phyloP scores from a whole-genome alignment of 169 alveolate species.

The Plasmodium ovale region DNA sequence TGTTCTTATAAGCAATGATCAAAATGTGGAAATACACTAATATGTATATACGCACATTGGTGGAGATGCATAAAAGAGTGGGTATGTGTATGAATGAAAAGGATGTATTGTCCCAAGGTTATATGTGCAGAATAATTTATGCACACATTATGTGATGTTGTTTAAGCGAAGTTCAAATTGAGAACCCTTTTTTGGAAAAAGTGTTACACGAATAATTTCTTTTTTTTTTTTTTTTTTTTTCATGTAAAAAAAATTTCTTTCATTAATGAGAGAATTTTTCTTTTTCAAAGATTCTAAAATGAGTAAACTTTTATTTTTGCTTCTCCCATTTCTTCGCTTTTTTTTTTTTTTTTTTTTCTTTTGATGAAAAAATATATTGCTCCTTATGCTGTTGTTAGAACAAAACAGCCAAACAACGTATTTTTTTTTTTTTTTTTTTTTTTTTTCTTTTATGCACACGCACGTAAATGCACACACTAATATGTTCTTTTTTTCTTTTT shows the following conservation, averaged over 20 bases:
- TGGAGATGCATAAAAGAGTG: too few species aligned
- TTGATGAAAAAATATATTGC: not conserved
- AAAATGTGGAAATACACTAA: too few species aligned
- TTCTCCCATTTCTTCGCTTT: not conserved
- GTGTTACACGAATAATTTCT: not conserved
- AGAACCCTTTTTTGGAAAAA: slow-evolving; percentile 25
- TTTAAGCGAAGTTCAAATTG: not conserved
- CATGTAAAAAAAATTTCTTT: too few species aligned
- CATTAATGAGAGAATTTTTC: not conserved
- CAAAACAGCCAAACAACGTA: slow-evolving; percentile 29
- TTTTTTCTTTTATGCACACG: not conserved
- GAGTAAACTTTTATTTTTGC: not conserved
- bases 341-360: slow-evolving; percentile 18
- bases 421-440: slow-evolving; percentile 16
- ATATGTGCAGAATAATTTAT: slow-evolving; percentile 5
- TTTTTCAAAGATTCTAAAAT: not conserved
- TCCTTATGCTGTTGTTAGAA: slow-evolving; percentile 21
- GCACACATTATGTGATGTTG: not conserved
- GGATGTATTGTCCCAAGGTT: too few species aligned
- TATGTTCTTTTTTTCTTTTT: not conserved
- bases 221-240: not conserved
- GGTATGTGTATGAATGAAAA: too few species aligned
- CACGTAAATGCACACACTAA: not conserved
- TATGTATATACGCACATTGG: too few species aligned
- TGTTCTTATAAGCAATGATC: too few species aligned